Percentiles rank a stretch among this genome's conserved stretches.
Conservation (phyloP, 2,329 filamentous ascomycete species). For the Nemania sp. region DNA sequence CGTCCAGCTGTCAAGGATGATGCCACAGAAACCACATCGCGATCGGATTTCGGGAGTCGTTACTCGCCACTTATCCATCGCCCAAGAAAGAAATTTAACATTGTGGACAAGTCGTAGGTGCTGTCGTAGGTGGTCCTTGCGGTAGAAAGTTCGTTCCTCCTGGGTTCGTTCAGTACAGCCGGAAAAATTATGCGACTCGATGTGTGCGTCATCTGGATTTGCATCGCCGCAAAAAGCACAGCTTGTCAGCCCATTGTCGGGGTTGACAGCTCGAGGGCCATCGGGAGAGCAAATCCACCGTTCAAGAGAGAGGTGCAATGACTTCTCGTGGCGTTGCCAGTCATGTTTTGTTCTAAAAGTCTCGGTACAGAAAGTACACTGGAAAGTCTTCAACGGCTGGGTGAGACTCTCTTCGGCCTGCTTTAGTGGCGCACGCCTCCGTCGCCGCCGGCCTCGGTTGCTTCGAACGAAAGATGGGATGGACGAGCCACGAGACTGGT, state of each 20-base stretch:
- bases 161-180: conserved; percentile 68
- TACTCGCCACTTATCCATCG: conserved; percentile 68
- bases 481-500: conserved; percentile 61
- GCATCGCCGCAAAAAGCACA: conserved; percentile 65
- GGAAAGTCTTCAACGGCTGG: conserved; percentile 60
- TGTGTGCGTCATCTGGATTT: conserved; percentile 59
- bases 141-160: conserved; percentile 67
- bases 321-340: conserved; percentile 73
- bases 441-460: conserved; percentile 53
- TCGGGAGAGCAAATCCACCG: conserved; percentile 68
- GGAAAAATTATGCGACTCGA: conserved; percentile 63
- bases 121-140: conserved; percentile 70
- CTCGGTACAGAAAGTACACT: conserved; percentile 72
- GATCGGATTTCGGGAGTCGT: conserved; percentile 65
- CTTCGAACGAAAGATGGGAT: conserved; percentile 48
- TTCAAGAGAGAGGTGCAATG: conserved; percentile 66
- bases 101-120: conserved; percentile 66
- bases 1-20: conserved; percentile 65
- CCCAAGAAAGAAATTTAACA: conserved; percentile 64
- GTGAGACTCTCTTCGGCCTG: conserved; percentile 45
- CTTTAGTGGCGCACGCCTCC: conserved; percentile 51
- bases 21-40: conserved; percentile 68
- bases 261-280: conserved; percentile 59
- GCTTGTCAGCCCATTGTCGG: conserved; percentile 59
- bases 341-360: conserved; percentile 71